phyloP scores from a whole-genome alignment of 2,329 filamentous ascomycete species.

The Phyllachora maydis region DNA sequence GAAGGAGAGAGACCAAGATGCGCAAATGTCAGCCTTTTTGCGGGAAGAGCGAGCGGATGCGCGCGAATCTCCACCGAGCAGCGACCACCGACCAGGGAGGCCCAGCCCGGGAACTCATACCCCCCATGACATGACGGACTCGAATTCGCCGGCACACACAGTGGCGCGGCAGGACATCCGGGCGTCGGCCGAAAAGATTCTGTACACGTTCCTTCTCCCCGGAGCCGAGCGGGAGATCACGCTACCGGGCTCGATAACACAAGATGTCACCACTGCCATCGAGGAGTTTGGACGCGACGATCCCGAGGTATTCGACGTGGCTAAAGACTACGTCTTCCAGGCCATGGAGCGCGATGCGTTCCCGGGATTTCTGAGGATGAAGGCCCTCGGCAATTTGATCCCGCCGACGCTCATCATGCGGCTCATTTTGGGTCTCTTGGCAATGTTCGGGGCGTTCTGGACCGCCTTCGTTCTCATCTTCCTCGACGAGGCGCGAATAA shows the following conservation, averaged over 20 bases:
- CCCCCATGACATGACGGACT: conserved; percentile 46
- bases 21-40: conserved; percentile 78
- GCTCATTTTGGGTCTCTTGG: conserved; percentile 64
- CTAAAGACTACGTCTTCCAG: conserved; percentile 98
- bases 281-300: conserved; percentile 86
- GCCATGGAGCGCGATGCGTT: conserved; percentile 99
- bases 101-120: conserved; percentile 33
- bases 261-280: conserved; percentile 69
- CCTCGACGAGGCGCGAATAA: conserved; percentile 52
- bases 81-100: conserved; percentile 20
- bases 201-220: conserved; percentile 92
- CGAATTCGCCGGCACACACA: conserved; percentile 63
- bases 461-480: conserved; percentile 85
- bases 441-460: conserved; percentile 89
- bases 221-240: conserved; percentile 95
- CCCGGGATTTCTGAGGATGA: conserved; percentile 84
- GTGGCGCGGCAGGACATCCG: conserved; percentile 81
- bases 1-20: conserved; percentile 62
- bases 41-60: conserved; percentile 40
- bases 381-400: conserved; percentile 88
- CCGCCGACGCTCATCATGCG: conserved; percentile 75
- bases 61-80: conserved; percentile 33
- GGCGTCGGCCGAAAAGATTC: conserved; percentile 87
- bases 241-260: conserved; percentile 68
- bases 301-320: conserved; percentile 89